Conservation (phyloP, 1,284 basidiomycete species). For the Pyrrhoderma noxium region DNA sequence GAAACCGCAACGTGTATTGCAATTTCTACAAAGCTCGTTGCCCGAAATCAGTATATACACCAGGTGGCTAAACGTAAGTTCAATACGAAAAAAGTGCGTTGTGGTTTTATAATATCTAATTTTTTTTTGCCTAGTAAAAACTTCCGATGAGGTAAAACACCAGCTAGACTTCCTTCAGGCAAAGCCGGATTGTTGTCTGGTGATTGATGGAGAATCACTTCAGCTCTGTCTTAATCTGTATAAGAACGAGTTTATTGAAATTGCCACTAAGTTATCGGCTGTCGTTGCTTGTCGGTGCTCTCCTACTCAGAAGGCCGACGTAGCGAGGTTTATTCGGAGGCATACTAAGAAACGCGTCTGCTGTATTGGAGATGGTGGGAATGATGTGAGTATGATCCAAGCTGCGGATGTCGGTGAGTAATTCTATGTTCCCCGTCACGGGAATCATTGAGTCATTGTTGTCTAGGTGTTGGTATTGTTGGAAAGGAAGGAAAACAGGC, state of each 20-base stretch:
- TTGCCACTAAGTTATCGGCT: constrained; percentile 91
- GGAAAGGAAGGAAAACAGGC: constrained; percentile 99
- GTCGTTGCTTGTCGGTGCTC: constrained; percentile 98
- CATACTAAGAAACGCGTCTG: constrained; percentile 93
- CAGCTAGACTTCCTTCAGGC: constrained; percentile 93
- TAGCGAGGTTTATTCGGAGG: constrained; percentile 85
- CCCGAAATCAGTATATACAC: constrained; percentile 95
- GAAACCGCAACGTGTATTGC: constrained; percentile 99
- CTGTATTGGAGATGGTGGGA: constrained; percentile 95
- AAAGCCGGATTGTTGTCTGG: constrained; percentile 94
- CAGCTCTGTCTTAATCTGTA: constrained; percentile 87
- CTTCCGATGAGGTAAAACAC: constrained; percentile 75
- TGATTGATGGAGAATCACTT: constrained; percentile 97
- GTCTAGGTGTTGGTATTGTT: constrained; percentile 87
- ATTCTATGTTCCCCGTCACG: not conserved
- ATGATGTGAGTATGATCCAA: constrained; percentile 96
- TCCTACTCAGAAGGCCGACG: constrained; percentile 97
- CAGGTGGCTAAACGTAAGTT: constrained; percentile 86
- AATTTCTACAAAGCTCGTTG: constrained; percentile 93
- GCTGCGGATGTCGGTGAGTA: constrained; percentile 86
- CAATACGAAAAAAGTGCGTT: constrained; percentile 3
- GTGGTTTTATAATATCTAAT: constrained; percentile 4
- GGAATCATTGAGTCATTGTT: no score
- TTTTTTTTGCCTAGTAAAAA: constrained; percentile 54
- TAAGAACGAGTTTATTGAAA: constrained; percentile 90